Evolutionary conservation across 352 stramenopile species (phyloP), one percentile per base, ranked within the genome.

Genomic region (Pythium coloratum): DNA sequence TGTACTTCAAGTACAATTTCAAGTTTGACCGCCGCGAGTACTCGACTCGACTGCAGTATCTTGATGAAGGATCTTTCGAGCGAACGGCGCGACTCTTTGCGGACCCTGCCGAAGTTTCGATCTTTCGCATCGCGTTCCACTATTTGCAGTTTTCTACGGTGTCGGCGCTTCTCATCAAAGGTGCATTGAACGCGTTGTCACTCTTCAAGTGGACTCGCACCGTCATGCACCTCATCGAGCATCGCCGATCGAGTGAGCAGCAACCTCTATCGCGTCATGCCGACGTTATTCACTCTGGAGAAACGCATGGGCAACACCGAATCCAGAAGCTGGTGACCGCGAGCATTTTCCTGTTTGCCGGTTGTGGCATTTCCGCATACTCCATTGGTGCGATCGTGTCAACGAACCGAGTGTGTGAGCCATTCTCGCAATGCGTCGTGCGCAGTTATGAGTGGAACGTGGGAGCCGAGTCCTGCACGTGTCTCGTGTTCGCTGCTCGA

Each of bases 161-260:
- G 0, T 46, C 60, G 2, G 57, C 65, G 2, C 47, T 80, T 0
- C 60, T 76, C 33, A 71, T 74, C 30, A 84, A 84, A 26, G 75
- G 54, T 1, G 70, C 60, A 3, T 69, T 86, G 10, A 78, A 81
- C 40, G 18, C 74, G 6, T 57, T 84, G 1, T 78, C 75, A 0
- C 44, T 88, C 0, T 81, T 73, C 66, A 84, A 85, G 57, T 85
- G 79, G 75, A 65, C 55, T 20, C 77, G 74, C 2, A 78, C 73
- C 13, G 82, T 88, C 59, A 14, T 65, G 47, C 34, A 67, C 34
- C 61, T 42, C 13, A 53, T 54, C 4, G 62, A 56, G 14, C 20
- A 67, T 14, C 46, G 8, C 46, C 46, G 46, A 32, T 24, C 46
- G 5, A 10, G 2, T 2, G 1, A 53, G 12, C 7, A 30, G 3